These are phyloP conservation scores for Solanum chmielewskii DNA, from an alignment of 257 asterid species.

Conservation along the genomic window DNA sequence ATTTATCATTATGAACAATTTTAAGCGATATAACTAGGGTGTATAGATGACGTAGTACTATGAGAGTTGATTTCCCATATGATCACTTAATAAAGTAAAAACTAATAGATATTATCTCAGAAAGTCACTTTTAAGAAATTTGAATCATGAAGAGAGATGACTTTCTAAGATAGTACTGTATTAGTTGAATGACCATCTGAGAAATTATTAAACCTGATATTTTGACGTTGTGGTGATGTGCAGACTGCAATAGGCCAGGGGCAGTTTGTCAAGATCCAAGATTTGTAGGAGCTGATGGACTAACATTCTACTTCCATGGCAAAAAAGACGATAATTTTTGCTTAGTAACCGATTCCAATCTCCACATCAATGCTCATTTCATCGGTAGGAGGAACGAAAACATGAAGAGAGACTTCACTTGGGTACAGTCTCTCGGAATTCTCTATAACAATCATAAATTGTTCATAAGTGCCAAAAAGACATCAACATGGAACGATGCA, in stretches of 20 bases:
- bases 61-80: not conserved
- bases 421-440: slow-evolving; percentile 88
- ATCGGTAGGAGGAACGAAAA: slow-evolving; percentile 52
- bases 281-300: slow-evolving; percentile 72
- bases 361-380: slow-evolving; percentile 82
- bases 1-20: not conserved
- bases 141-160: not conserved
- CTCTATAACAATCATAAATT: slow-evolving; percentile 49
- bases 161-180: not conserved
- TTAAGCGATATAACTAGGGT: not conserved
- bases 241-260: slow-evolving; percentile 72
- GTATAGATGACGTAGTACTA: not conserved
- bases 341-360: slow-evolving; percentile 55
- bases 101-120: no score
- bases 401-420: slow-evolving; percentile 78
- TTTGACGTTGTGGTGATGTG: not conserved
- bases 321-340: slow-evolving; percentile 55
- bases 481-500: slow-evolving; percentile 48
- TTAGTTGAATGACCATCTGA: not conserved
- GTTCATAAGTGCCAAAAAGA: slow-evolving; percentile 47
- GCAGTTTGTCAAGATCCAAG: slow-evolving; percentile 87
- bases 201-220: not conserved
- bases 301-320: slow-evolving; percentile 90
- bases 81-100: not conserved
- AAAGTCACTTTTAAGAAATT: not conserved